A percentile compares a stretch with the other conserved stretches of the same genome.
Evolutionary conservation across 768 basidiomycete genomes (phyloP).

Genomic region (Boletus sp.): DNA sequence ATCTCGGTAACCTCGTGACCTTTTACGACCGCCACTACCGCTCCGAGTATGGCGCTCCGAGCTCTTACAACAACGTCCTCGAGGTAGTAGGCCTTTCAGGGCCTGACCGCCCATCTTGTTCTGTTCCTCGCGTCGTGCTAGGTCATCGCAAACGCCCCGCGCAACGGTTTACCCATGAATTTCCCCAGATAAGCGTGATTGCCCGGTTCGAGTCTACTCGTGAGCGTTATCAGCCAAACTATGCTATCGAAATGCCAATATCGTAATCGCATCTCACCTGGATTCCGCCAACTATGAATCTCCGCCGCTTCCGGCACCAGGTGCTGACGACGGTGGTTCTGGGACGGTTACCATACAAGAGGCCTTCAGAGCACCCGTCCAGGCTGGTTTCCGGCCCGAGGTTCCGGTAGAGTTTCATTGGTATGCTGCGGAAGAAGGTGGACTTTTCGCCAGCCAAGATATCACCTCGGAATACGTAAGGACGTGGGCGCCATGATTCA

Average conservation of each 20-base stretch:
- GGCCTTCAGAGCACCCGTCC: constrained; percentile 67
- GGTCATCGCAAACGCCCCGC: constrained; percentile 15
- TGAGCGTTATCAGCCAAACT: constrained; percentile 2
- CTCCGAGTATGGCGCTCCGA: constrained; percentile 37
- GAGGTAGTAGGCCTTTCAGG: background rate
- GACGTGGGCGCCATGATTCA: constrained; percentile 52
- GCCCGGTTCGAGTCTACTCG: constrained; percentile 22
- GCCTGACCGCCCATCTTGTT: background rate
- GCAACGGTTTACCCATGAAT: constrained; percentile 16
- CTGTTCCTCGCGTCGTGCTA: background rate
- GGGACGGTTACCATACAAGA: constrained; percentile 79
- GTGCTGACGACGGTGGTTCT: constrained; percentile 53
- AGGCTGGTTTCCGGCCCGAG: constrained; percentile 64
- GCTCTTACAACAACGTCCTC: constrained; percentile 30
- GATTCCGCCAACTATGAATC: constrained; percentile 43
- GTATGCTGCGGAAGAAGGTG: constrained; percentile 71
- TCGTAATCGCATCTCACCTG: constrained; percentile 44
- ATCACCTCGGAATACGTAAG: constrained; percentile 50
- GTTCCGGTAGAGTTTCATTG: constrained; percentile 77
- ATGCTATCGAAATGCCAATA: constrained; percentile 23
- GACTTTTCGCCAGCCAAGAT: constrained; percentile 39
- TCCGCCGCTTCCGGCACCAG: constrained; percentile 43
- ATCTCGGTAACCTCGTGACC: constrained; percentile 36
- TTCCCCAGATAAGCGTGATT: constrained; percentile 22
- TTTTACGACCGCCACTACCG: constrained; percentile 34